phyloP scores from a whole-genome alignment of 2,329 filamentous ascomycete genomes.

The Tricladium varicosporioides region DNA sequence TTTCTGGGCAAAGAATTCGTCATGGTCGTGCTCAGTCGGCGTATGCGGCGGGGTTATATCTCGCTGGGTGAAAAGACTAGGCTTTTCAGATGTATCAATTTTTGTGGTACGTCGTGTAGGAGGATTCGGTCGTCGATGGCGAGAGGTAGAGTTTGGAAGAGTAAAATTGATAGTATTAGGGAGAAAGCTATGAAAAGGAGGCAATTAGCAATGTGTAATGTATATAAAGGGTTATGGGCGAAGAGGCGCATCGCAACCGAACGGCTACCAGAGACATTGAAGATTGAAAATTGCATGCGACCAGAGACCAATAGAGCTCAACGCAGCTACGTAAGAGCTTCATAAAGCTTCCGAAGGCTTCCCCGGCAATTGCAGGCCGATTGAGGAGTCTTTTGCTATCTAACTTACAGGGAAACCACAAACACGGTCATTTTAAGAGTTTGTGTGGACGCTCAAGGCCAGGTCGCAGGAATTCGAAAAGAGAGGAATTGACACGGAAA shows the following conservation, averaged over 20 bases:
- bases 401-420: conserved; percentile 55
- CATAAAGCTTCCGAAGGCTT: no score
- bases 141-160: conserved; percentile 52
- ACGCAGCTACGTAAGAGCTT: neutral
- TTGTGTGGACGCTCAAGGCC: conserved; percentile 15
- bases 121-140: conserved; percentile 22
- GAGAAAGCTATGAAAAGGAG: conserved; percentile 63
- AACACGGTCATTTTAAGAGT: conserved; percentile 53
- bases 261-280: no score
- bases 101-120: conserved; percentile 37
- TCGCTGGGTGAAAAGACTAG: conserved; percentile 33
- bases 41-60: conserved; percentile 35
- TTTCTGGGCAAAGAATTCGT: conserved; percentile 56
- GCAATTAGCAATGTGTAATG: conserved; percentile 12
- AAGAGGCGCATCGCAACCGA: neutral
- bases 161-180: conserved; percentile 91
- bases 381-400: neutral
- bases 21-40: conserved; percentile 36
- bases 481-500: conserved; percentile 3
- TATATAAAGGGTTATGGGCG: neutral
- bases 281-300: no score
- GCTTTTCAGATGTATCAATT: conserved; percentile 54
- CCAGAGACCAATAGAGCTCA: no score
- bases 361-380: neutral
- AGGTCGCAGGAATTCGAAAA: conserved; percentile 15